Conservation (phyloP, 2,329 filamentous ascomycete species). For the Aspergillus neotritici region DNA sequence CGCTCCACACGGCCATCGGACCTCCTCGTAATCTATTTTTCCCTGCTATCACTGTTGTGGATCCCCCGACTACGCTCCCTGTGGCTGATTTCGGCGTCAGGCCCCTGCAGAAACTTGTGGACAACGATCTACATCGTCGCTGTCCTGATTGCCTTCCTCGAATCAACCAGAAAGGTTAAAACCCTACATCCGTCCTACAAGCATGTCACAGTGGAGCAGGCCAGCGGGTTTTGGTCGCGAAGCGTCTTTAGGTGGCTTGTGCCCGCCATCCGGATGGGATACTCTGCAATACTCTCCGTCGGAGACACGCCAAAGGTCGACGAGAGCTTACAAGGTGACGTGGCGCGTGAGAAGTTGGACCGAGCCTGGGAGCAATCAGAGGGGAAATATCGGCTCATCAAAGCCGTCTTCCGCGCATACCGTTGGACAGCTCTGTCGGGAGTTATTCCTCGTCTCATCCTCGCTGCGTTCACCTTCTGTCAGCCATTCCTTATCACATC, state of each 20-base stretch:
- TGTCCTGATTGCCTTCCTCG: conserved; percentile 31
- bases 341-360: background rate
- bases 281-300: conserved; percentile 34
- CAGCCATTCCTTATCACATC: conserved; percentile 27
- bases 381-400: background rate
- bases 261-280: conserved; percentile 41
- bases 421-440: conserved; percentile 7
- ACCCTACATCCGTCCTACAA: conserved; percentile 17
- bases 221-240: conserved; percentile 42
- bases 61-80: conserved; percentile 37
- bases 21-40: conserved; percentile 36
- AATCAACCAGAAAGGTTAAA: conserved; percentile 37
- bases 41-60: conserved; percentile 38
- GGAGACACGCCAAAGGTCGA: conserved; percentile 40
- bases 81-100: conserved; percentile 19
- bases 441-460: conserved; percentile 18
- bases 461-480: conserved; percentile 19
- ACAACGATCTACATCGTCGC: conserved; percentile 36
- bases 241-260: conserved; percentile 48
- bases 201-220: conserved; percentile 36
- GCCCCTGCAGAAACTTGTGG: background rate
- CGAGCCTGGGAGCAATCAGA: background rate
- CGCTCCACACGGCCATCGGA: conserved; percentile 23
- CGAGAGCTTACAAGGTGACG: background rate
- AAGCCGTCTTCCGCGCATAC: conserved; percentile 1